Evolutionary conservation across 106 monocot genomes (phyloP), one percentile per base, ranked within the genome.

Genomic region (Allium cepa): DNA sequence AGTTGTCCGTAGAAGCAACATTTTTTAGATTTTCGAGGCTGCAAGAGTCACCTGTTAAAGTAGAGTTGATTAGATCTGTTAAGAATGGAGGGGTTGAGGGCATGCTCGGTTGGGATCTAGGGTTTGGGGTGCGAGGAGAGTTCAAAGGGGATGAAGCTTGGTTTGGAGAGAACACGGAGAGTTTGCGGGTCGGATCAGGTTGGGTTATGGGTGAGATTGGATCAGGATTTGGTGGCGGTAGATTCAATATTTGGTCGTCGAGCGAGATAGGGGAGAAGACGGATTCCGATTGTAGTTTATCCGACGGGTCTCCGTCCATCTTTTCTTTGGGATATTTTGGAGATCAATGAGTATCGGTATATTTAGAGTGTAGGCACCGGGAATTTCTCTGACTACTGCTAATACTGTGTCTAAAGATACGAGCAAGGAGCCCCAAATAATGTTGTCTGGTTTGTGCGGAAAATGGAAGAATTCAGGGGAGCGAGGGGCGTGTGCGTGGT

Each of bases 31-130:
- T 62, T 60, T 87, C 80, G 47, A 92, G 56, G 73, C 84, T 74
- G 49, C 74, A 75, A 12, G 50, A 27, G 8, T 73, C 71, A 6
- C 92, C 97, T 71, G 79, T 77, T 65, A 97, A 84, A 45, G 97
- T 87, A 1, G 86, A 84, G 65, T 99, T 90, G 9, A 99, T 83
- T 27, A 84, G 72, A 60, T 76, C 88, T 10, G 82, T 66, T 8
- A 99, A 72, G 75, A 90, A 88, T 6, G 73, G 76, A 1, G 97
- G 74, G 16, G 90, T 68, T 49, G 81, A 72, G 1, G 87, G 89
- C 87, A 90, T 81, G 8, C 71, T 13, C n/a, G 79, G 74, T 65
- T 81, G 85, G 27, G 78, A 13, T 49, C 72, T 60, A n/a, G 69
- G 65, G 50, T 51, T 78, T 36, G 36, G 36, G 5, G 36, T 36